A percentile compares a stretch with the other conserved stretches of the same genome.
Conservation (phyloP, 176 grass and related monocot species). For the Aechmea fasciata region DNA sequence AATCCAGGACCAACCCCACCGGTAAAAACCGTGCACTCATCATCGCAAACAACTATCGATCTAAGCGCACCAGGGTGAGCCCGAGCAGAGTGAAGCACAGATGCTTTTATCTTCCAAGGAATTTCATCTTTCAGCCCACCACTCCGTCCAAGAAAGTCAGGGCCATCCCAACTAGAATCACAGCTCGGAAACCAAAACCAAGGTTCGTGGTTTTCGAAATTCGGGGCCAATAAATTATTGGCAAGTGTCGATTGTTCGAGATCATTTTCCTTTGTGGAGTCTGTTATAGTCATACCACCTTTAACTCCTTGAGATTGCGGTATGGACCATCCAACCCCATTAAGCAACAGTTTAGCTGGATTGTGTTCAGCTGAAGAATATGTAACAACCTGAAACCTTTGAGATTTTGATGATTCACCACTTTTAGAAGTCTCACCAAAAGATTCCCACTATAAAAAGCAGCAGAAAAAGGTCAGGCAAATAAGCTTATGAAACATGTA, state of each 20-base stretch:
- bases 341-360: constrained; percentile 55
- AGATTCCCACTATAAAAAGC: constrained; percentile 49
- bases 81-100: constrained; percentile 59
- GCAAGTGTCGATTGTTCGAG: constrained; percentile 27
- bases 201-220: constrained; percentile 33
- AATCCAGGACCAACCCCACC: constrained; percentile 91
- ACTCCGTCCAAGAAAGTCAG: constrained; percentile 66
- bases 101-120: constrained; percentile 76
- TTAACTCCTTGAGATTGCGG: constrained; percentile 60
- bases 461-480: constrained; percentile 8
- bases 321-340: constrained; percentile 53
- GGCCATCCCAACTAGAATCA: constrained; percentile 45
- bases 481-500: constrained; percentile 9
- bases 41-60: constrained; percentile 61
- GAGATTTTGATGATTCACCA: constrained; percentile 36
- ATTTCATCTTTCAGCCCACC: constrained; percentile 49
- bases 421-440: constrained; percentile 43
- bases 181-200: constrained; percentile 94
- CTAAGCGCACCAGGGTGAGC: constrained; percentile 73
- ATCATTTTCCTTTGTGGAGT: constrained; percentile 34
- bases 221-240: constrained; percentile 31
- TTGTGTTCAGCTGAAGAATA: constrained; percentile 34
- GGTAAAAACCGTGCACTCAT: constrained; percentile 84
- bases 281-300: constrained; percentile 30
- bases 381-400: constrained; percentile 35